Percentiles rank a stretch among this genome's conserved stretches.
Evolutionary conservation across 2,329 filamentous ascomycete genomes (phyloP).

Genomic region (Scopulariopsis brevicaulis): DNA sequence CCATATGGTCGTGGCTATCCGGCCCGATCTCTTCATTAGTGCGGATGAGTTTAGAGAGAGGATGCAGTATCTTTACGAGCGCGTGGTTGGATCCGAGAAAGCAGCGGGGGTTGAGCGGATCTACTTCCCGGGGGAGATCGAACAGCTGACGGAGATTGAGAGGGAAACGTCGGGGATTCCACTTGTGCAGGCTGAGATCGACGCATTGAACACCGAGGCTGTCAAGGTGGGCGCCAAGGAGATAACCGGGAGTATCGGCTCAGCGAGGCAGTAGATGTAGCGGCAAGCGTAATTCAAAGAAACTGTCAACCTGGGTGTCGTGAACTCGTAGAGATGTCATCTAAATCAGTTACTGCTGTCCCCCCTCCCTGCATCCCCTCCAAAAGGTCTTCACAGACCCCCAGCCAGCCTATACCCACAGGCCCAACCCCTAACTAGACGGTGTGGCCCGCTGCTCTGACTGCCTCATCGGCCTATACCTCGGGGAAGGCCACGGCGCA

Average conservation of each 20-base stretch:
- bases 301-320: too few relatives aligned
- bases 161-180: slow-evolving; percentile 46
- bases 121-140: slow-evolving; percentile 52
- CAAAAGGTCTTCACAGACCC: too few relatives aligned
- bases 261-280: not conserved
- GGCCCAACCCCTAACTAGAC: too few relatives aligned
- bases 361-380: too few relatives aligned
- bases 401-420: too few relatives aligned
- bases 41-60: slow-evolving; percentile 56
- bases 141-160: slow-evolving; percentile 40
- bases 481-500: too few relatives aligned
- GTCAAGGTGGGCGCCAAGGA: slow-evolving; percentile 24
- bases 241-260: not conserved
- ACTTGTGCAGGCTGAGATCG: slow-evolving; percentile 42
- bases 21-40: slow-evolving; percentile 64
- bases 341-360: too few relatives aligned
- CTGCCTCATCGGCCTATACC: too few relatives aligned
- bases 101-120: slow-evolving; percentile 44
- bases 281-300: not conserved
- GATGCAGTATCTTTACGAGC: slow-evolving; percentile 43
- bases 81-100: slow-evolving; percentile 41
- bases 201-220: slow-evolving; percentile 43
- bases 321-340: too few relatives aligned
- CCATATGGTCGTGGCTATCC: slow-evolving; percentile 62
- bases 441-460: too few relatives aligned